phyloP scores from a whole-genome alignment of 2,329 filamentous ascomycete species.

The Pseudogymnoascus pannorum region DNA sequence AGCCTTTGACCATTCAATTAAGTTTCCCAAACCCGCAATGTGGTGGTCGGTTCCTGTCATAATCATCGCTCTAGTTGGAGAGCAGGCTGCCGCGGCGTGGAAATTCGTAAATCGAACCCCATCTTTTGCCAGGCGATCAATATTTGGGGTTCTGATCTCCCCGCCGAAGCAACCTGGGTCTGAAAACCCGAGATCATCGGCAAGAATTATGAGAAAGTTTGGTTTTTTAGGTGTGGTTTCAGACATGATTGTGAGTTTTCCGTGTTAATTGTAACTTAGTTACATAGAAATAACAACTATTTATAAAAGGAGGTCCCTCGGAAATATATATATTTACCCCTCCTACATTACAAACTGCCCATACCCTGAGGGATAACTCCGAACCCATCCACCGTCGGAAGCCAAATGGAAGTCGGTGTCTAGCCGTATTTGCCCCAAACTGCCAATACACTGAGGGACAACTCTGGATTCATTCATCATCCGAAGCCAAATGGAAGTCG shows the following conservation, averaged over 20 bases:
- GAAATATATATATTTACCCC: background rate
- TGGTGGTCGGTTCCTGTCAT: constrained; percentile 51
- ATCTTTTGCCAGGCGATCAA: constrained; percentile 43
- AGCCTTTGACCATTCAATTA: constrained; percentile 33
- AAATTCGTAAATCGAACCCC: constrained; percentile 52
- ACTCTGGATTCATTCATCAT: background rate
- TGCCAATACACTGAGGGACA: constrained; percentile 2
- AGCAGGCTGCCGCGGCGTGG: constrained; percentile 53
- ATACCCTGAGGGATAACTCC: constrained; percentile 4
- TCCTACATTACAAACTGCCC: background rate
- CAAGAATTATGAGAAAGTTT: constrained; percentile 41
- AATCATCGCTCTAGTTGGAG: constrained; percentile 52
- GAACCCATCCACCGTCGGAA: background rate
- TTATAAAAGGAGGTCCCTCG: background rate
- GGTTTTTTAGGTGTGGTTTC: constrained; percentile 14
- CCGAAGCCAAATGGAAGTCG: background rate
- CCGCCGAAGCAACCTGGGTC: constrained; percentile 46
- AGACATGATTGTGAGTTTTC: background rate
- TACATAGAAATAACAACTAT: background rate
- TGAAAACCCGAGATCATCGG: constrained; percentile 38
- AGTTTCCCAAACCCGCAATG: constrained; percentile 38
- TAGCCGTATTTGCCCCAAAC: too few relatives aligned
- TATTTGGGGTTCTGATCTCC: constrained; percentile 51
- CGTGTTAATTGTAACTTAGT: background rate
- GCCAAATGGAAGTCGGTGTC: constrained; percentile 3